Evolutionary conservation across 2,329 filamentous ascomycete genomes (phyloP).

Genomic region (Sarocladium brachiariae): DNA sequence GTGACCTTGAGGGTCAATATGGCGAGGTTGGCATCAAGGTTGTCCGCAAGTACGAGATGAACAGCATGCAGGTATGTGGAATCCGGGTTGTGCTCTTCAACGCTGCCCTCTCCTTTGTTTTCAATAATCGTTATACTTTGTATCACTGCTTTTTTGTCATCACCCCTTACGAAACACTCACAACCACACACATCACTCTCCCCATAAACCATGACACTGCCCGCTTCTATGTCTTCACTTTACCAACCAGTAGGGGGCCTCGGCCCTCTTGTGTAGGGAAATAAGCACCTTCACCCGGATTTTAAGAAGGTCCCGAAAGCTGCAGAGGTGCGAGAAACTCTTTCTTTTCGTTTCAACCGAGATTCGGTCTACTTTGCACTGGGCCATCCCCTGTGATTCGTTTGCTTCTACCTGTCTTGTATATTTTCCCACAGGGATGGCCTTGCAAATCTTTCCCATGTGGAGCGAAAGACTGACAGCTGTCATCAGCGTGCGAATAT

Average conservation of each 20-base stretch:
- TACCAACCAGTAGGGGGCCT: constrained; percentile 46
- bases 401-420: constrained; percentile 15
- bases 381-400: constrained; percentile 21
- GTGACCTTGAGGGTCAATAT: constrained; percentile 62
- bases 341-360: constrained; percentile 20
- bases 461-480: constrained; percentile 20
- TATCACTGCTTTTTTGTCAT: constrained; percentile 18
- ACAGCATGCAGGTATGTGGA: constrained; percentile 87
- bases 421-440: constrained; percentile 16
- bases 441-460: constrained; percentile 9
- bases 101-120: constrained; percentile 16
- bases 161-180: background rate
- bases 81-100: constrained; percentile 17
- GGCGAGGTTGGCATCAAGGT: constrained; percentile 96
- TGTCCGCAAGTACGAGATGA: constrained; percentile 98
- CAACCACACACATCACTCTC: constrained; percentile 11
- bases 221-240: constrained; percentile 16
- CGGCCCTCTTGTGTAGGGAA: constrained; percentile 57
- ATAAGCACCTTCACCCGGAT: constrained; percentile 89
- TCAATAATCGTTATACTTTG: constrained; percentile 12
- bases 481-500: constrained; percentile 82
- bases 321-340: constrained; percentile 79
- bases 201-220: constrained; percentile 12
- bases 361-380: constrained; percentile 5
- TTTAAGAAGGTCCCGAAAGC: constrained; percentile 92